Base-by-base conservation (phyloP, 768 basidiomycete genomes). In the Tubosaeta sp. region DNA sequence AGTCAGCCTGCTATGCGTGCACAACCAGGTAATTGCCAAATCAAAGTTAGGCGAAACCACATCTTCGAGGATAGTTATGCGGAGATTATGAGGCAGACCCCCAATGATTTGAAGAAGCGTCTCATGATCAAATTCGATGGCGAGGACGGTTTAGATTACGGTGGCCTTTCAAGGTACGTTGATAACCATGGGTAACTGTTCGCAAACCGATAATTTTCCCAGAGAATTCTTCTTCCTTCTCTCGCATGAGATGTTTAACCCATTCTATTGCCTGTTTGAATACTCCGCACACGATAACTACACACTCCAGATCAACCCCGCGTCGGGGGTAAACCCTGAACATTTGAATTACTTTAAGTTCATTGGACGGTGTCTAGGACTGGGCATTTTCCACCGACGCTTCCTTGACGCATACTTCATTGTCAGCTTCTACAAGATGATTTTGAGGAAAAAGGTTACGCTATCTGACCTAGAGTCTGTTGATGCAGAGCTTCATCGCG, bases 291-390 rank as follows among this genome's bases (percentile, higher is more conserved):
- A 97, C 74, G 96, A 98, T 78, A 98, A 99, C 72, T 99, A 99
- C 68, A 98, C 96, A 10, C 86, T 99, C 25, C 96, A 99, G 71
- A 98, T 99, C 71, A 98, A 98, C 72, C 95, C 95, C 12, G 94
- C 93, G 10, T 96, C 94, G 30, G 91, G 91, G 38, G 92, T 99
- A 60, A 99, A 99, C 69, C 96, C 96, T 0, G 96, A 99, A 71
- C 96, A 99, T 72, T 72, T 99, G 67, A 98, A 98, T 75, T 99
- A 98, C 75, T 98, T 98, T 87, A 97, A 98, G 74, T 98, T 99
- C 71, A 98, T 99, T 58, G 96, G 96, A 9, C 85, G 96, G 31
- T 91, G 89, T 63, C 76, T 98, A 48, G 94, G 94, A 46, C 80
- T 98, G 39, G 95, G 91, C 57, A 98, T 99, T 68, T 99, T 99